A percentile compares a stretch with the other conserved stretches of the same genome.
phyloP scores from a whole-genome alignment of 2,329 filamentous ascomycete species.

The Delphinella strobiligena region DNA sequence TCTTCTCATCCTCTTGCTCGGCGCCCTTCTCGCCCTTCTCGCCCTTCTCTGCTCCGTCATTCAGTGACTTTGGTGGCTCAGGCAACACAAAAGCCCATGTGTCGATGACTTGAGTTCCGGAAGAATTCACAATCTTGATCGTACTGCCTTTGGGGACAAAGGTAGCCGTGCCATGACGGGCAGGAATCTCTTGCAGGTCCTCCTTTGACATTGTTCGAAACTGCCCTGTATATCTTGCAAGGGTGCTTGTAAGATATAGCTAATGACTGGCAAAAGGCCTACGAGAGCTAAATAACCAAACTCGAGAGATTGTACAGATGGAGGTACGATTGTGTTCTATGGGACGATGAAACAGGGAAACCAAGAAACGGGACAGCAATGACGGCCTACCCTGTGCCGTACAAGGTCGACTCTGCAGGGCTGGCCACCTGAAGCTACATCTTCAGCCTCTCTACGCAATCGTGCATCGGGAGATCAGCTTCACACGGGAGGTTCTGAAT shows the following conservation, averaged over 20 bases:
- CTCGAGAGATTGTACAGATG: no score
- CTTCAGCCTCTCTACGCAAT: not conserved
- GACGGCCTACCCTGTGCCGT: no score
- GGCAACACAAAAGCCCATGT: slow-evolving; percentile 38
- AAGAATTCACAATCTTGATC: slow-evolving; percentile 40
- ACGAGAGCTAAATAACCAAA: no score
- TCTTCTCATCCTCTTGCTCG: slow-evolving; percentile 12
- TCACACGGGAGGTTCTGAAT: no score
- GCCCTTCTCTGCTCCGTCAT: slow-evolving; percentile 12
- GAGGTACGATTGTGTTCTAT: no score
- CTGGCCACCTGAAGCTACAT: not conserved
- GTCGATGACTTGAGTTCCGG: slow-evolving; percentile 37
- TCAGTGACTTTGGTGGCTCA: slow-evolving; percentile 27
- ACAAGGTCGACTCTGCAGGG: no score
- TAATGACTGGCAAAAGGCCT: not conserved
- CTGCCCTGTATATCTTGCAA: not conserved
- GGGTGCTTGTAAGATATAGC: not conserved
- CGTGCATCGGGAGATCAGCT: not conserved
- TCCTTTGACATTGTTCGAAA: no score
- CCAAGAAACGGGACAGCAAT: not conserved
- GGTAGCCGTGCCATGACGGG: slow-evolving; percentile 37
- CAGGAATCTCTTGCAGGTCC: slow-evolving; percentile 31
- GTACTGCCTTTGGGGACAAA: slow-evolving; percentile 36
- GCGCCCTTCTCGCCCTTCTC: slow-evolving; percentile 12
- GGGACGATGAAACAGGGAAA: no score